A percentile compares a stretch with the other conserved stretches of the same genome.
These are phyloP conservation scores for Colletotrichum sp. DNA, from an alignment of 2,329 filamentous ascomycete genomes.

Conservation along the genomic window DNA sequence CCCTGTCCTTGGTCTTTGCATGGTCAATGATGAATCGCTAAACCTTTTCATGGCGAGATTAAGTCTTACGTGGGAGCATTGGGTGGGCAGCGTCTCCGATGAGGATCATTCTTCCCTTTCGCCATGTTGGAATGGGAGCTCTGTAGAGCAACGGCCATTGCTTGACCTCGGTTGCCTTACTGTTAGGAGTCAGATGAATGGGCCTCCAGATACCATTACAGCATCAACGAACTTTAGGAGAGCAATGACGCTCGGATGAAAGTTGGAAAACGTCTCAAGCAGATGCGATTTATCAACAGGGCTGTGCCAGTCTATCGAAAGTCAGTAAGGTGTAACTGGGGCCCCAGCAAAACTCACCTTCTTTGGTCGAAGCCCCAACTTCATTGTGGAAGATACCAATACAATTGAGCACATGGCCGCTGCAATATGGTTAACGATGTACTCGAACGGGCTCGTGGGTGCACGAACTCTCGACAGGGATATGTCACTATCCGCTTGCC, in stretches of 20 bases:
- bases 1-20: slow-evolving; percentile 41
- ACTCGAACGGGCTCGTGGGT: not conserved
- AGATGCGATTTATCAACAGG: slow-evolving; percentile 31
- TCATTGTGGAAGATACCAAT: slow-evolving; percentile 35
- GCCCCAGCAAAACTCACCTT: not conserved
- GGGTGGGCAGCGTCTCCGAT: slow-evolving; percentile 43
- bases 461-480: slow-evolving; percentile 33
- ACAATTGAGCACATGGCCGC: slow-evolving; percentile 38
- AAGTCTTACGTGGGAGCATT: slow-evolving; percentile 38
- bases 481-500: slow-evolving; percentile 36
- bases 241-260: slow-evolving; percentile 28
- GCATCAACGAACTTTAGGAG: slow-evolving; percentile 29
- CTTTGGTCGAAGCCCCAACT: slow-evolving; percentile 5
- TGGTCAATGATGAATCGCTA: not conserved
- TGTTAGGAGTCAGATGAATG: not conserved
- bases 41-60: not conserved
- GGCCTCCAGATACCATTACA: rapidly evolving
- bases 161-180: slow-evolving; percentile 38
- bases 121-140: slow-evolving; percentile 35
- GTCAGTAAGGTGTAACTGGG: not conserved
- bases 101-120: slow-evolving; percentile 33
- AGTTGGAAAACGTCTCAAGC: slow-evolving; percentile 30
- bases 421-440: not conserved
- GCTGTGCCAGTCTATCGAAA: not conserved
- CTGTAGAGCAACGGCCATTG: slow-evolving; percentile 40